These are phyloP conservation scores for Blumeria graminis DNA, from an alignment of 2,329 filamentous ascomycete species.

Conservation along the genomic window DNA sequence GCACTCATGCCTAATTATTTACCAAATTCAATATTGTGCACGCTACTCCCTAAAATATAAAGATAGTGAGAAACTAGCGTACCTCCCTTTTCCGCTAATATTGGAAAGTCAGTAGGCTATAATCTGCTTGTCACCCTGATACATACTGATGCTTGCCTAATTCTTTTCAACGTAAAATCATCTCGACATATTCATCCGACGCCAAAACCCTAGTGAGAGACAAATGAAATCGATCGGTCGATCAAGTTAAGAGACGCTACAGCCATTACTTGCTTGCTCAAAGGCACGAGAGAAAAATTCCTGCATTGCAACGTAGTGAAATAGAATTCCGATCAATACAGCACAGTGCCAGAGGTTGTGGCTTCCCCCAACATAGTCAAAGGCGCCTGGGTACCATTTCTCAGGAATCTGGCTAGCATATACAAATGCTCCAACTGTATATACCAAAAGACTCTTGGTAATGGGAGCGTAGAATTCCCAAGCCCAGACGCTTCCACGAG, in stretches of 20 bases:
- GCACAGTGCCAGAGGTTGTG: constrained; percentile 97
- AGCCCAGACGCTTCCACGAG: constrained; percentile 60
- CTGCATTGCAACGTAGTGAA: constrained; percentile 92
- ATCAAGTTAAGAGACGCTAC: constrained; percentile 3
- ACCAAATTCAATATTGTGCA: no score
- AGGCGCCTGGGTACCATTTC: constrained; percentile 74
- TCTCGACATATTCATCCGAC: no score
- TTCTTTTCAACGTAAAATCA: no score
- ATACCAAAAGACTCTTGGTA: constrained; percentile 64
- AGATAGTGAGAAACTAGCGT: no score
- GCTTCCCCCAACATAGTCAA: constrained; percentile 85
- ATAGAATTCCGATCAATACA: constrained; percentile 85
- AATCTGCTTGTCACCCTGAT: no score
- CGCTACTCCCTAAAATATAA: no score
- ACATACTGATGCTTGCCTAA: no score
- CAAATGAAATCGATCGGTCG: neutral
- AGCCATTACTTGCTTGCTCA: constrained; percentile 26
- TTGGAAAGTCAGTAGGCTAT: no score
- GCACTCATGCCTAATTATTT: no score
- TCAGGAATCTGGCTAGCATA: constrained; percentile 89
- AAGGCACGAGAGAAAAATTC: constrained; percentile 71
- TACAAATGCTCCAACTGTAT: constrained; percentile 59
- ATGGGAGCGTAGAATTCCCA: constrained; percentile 75
- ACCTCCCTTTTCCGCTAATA: no score
- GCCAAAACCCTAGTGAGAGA: neutral